Conservation (phyloP, 75 land plant genomes). For the Selaginella tamariscina region DNA sequence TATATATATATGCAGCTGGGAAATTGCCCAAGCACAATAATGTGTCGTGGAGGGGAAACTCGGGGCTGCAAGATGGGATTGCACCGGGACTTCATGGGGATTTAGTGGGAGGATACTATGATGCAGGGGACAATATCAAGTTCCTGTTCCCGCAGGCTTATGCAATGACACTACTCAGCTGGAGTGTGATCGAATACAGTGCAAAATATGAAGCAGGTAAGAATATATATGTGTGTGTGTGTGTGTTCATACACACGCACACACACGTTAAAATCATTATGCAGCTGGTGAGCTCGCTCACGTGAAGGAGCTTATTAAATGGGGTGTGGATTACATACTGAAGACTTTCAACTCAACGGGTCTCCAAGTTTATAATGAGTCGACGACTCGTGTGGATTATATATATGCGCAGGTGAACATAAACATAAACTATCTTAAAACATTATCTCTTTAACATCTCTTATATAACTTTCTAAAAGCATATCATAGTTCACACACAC, state of each 20-base stretch:
- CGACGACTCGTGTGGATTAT: slow-evolving; percentile 23
- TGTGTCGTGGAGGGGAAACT: slow-evolving; percentile 47
- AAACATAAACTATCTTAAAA: not conserved
- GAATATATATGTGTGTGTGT: too few relatives aligned
- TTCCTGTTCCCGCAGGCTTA: slow-evolving; percentile 14
- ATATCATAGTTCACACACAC: not conserved
- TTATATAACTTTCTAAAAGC: not conserved
- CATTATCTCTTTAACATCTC: not conserved
- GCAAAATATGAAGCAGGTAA: not conserved
- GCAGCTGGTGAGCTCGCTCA: slow-evolving; percentile 54
- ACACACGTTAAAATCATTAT: slow-evolving; percentile 49
- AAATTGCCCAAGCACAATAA: slow-evolving; percentile 49
- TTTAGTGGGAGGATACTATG: slow-evolving; percentile 17
- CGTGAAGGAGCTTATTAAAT: slow-evolving; percentile 58
- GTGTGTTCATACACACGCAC: too few relatives aligned
- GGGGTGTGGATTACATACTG: slow-evolving; percentile 85
- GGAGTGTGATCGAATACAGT: slow-evolving; percentile 15
- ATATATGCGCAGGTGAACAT: not conserved
- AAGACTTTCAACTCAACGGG: slow-evolving; percentile 56
- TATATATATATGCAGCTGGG: slow-evolving; percentile 50
- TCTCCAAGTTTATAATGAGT: slow-evolving; percentile 5
- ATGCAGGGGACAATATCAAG: slow-evolving; percentile 20
- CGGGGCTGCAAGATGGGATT: not conserved
- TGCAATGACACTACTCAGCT: slow-evolving; percentile 14
- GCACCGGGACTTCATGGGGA: not conserved